Conservation (phyloP, 129 eudicot genomes). For the Tagetes erecta region DNA sequence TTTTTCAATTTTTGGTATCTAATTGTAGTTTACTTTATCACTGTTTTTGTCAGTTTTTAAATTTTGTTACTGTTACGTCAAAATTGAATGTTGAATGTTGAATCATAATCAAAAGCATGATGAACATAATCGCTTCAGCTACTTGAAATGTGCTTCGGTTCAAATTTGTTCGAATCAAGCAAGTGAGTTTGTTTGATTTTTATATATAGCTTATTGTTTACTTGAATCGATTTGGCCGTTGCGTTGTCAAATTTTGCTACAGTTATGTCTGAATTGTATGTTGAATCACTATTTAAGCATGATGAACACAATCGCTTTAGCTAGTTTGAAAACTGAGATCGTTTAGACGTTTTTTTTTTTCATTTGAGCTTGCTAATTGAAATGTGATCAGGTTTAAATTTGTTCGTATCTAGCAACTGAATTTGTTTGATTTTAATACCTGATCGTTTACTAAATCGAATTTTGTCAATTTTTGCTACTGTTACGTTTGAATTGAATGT, state of each 20-base stretch:
- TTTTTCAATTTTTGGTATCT: not conserved
- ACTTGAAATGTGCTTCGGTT: too few species aligned
- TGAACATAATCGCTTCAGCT: too few species aligned
- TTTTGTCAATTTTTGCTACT: not conserved
- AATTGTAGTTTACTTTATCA: too few species aligned
- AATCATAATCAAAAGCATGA: too few species aligned
- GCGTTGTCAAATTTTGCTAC: not conserved
- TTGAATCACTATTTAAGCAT: not conserved
- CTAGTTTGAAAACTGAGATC: constrained; percentile 13
- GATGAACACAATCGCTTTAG: not conserved
- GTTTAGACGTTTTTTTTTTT: constrained; percentile 9
- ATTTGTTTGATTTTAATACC: not conserved
- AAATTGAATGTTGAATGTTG: too few species aligned
- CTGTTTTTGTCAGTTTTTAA: too few species aligned
- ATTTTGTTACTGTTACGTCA: too few species aligned
- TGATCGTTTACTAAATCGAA: constrained; percentile 4
- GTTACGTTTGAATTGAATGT: constrained; percentile 11
- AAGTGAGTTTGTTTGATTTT: not conserved
- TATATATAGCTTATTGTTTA: not conserved
- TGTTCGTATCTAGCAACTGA: not conserved
- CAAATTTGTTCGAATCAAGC: too few species aligned
- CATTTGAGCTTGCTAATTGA: not conserved
- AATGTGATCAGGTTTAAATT: not conserved
- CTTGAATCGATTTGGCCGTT: constrained; percentile 3
- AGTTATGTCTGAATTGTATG: constrained; percentile 12